Base-by-base conservation (phyloP, 73 alveolate genomes). In the Stentor roeselii region DNA sequence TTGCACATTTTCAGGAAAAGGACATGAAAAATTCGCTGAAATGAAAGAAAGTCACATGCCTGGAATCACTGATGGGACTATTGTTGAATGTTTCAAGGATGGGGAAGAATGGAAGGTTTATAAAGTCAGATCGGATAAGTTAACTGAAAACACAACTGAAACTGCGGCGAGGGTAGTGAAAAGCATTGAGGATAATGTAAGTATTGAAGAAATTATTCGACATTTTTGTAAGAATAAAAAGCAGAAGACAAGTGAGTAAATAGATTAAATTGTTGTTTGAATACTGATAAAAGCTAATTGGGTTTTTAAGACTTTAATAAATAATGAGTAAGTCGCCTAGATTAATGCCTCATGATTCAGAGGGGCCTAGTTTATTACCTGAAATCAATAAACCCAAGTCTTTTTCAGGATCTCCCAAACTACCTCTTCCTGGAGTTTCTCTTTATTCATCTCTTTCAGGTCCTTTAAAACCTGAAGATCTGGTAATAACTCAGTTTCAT, bases 181-280 rank as follows among this genome's bases (percentile, higher is more conserved):
- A 32, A 67, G 80, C 34, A 67, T 67, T 27, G 11, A 21, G 21
- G 80, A 67, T 67, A 67, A 67, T 67, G 80, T 67, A 21, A 30
- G 42, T 2, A 32, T 67, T 30, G 80, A 67, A 30, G 80, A 67
- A 32, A 21, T 67, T 11, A 67, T 67, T 21, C 27, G 42, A 11
- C 42, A 15, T 67, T 67, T 67, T 50, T 21, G 21, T 11, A 21
- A 11, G 21, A 21, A 11, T 11, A 50, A 50, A 50, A 50, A 21
- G 21, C 67, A 50, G 21, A 50, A 50, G 21, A 50, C 21, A 50
- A n/a, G n/a, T n/a, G n/a, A n/a, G n/a, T n/a, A n/a, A n/a, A n/a
- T n/a, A n/a, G n/a, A n/a, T n/a, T n/a, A n/a, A n/a, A n/a, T n/a
- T n/a, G n/a, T n/a, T n/a, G n/a, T n/a, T n/a, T n/a, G n/a, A n/a